Evolutionary conservation across 2,329 filamentous ascomycete genomes (phyloP).

Genomic region (Parasarocladium wereldwijsianum): DNA sequence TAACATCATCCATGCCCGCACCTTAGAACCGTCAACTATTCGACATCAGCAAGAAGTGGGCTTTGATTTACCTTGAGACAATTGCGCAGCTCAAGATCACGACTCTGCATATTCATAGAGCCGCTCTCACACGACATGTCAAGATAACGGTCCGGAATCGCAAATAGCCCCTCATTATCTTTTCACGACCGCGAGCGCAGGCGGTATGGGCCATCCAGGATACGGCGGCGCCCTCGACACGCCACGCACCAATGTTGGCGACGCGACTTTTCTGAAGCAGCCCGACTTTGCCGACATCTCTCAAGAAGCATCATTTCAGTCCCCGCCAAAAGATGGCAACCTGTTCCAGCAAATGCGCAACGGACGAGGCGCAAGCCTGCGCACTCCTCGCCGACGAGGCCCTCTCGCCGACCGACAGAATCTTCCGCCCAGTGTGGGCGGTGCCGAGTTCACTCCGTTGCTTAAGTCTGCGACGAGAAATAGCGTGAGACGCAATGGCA

Average conservation of each 20-base stretch:
- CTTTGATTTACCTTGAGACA: no score
- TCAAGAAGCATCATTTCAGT: constrained; percentile 75
- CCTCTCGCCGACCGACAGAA: constrained; percentile 60
- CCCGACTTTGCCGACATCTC: constrained; percentile 66
- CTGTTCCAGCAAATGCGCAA: constrained; percentile 20
- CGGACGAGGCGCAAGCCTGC: constrained; percentile 40
- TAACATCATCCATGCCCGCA: no score
- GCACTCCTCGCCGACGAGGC: constrained; percentile 58
- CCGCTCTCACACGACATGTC: no score
- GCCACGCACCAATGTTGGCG: constrained; percentile 70
- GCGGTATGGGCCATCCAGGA: constrained; percentile 49
- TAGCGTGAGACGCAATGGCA: constrained; percentile 51
- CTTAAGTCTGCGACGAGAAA: constrained; percentile 67
- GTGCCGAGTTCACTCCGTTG: constrained; percentile 83
- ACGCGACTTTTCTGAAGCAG: constrained; percentile 64
- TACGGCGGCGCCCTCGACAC: constrained; percentile 58
- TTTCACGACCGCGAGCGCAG: constrained; percentile 6
- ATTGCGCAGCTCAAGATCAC: no score
- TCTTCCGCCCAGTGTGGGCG: constrained; percentile 46
- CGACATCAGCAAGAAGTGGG: no score
- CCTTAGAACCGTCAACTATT: no score
- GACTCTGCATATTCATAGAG: no score
- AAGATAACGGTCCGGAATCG: constrained; percentile 4
- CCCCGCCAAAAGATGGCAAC: constrained; percentile 45
- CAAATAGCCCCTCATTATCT: no score